Conservation (phyloP, 2,329 filamentous ascomycete genomes). For the Dichotomopilus funicola region DNA sequence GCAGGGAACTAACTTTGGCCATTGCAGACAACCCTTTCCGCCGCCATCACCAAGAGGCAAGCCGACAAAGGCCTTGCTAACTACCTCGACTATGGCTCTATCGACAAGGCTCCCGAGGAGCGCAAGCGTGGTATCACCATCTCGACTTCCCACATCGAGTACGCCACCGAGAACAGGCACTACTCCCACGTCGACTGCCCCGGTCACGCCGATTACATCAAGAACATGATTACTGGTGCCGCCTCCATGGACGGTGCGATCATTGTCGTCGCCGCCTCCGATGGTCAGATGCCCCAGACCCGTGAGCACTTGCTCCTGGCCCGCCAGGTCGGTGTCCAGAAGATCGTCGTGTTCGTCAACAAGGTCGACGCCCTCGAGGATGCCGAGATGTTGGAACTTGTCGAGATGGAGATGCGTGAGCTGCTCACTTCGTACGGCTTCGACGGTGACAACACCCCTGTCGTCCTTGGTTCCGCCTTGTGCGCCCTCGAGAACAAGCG, state of each 20-base stretch:
- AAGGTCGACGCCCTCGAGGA: constrained; percentile 97
- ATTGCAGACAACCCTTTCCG: constrained; percentile 85
- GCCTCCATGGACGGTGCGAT: constrained; percentile 99
- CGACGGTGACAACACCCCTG: constrained; percentile 95
- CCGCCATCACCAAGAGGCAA: constrained; percentile 97
- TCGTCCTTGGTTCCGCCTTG: constrained; percentile 93
- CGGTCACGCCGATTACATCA: constrained; percentile 99
- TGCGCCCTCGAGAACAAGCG: constrained; percentile 84
- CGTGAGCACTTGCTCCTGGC: constrained; percentile 96
- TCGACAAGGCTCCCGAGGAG: constrained; percentile 99
- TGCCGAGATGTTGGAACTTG: constrained; percentile 98
- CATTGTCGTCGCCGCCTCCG: constrained; percentile 95
- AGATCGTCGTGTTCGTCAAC: constrained; percentile 99
- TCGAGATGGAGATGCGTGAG: constrained; percentile 99
- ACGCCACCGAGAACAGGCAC: constrained; percentile 86
- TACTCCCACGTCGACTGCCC: constrained; percentile 99
- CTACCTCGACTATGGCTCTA: constrained; percentile 95
- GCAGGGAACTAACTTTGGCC: constrained; percentile 15
- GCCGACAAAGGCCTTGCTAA: constrained; percentile 87
- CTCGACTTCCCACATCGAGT: constrained; percentile 97
- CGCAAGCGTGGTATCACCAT: constrained; percentile 99
- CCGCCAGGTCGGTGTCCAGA: constrained; percentile 96
- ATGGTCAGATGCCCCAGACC: constrained; percentile 99
- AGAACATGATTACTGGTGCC: constrained; percentile 99
- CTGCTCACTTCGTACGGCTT: constrained; percentile 89